phyloP scores from a whole-genome alignment of 139 green algal species.

The Chlamydomonas schloesseri region DNA sequence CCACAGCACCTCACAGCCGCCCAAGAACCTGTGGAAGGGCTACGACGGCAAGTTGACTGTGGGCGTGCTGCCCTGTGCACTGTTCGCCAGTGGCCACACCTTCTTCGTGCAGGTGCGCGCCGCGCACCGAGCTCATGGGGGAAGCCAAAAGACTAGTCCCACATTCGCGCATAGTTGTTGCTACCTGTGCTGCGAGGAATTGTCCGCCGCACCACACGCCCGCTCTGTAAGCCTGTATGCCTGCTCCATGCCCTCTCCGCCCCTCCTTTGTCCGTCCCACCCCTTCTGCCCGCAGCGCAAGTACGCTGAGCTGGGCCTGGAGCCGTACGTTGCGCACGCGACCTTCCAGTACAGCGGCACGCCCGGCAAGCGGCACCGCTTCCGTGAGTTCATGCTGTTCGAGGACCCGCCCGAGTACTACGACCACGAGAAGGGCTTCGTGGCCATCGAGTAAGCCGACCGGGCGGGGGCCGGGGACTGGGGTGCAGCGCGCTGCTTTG shows the following conservation, averaged over 20 bases:
- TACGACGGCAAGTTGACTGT: constrained; percentile 77
- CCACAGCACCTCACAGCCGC: constrained; percentile 11
- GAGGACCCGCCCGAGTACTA: constrained; percentile 79
- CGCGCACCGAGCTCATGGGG: neutral
- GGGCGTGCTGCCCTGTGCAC: constrained; percentile 83
- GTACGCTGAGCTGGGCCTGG: constrained; percentile 67
- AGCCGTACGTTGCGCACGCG: constrained; percentile 89
- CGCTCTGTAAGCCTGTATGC: constrained; percentile 1
- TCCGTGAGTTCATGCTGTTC: constrained; percentile 87
- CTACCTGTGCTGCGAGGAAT: too few relatives aligned
- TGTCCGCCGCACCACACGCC: too few relatives aligned
- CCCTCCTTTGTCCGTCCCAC: neutral
- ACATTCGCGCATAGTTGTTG: too few relatives aligned
- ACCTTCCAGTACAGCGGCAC: constrained; percentile 94
- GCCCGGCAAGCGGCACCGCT: constrained; percentile 87
- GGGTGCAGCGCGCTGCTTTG: too few relatives aligned
- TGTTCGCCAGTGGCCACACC: constrained; percentile 88
- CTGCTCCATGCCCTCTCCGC: constrained; percentile 87
- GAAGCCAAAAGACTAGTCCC: too few relatives aligned
- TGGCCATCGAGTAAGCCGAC: constrained; percentile 32
- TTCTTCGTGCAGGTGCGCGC: constrained; percentile 82
- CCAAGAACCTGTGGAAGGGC: constrained; percentile 53
- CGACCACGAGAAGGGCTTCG: constrained; percentile 56
- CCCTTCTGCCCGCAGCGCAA: constrained; percentile 71
- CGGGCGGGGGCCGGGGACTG: neutral